Evolutionary conservation across 1,284 basidiomycete species (phyloP).

Genomic region (Peniophora sp.): DNA sequence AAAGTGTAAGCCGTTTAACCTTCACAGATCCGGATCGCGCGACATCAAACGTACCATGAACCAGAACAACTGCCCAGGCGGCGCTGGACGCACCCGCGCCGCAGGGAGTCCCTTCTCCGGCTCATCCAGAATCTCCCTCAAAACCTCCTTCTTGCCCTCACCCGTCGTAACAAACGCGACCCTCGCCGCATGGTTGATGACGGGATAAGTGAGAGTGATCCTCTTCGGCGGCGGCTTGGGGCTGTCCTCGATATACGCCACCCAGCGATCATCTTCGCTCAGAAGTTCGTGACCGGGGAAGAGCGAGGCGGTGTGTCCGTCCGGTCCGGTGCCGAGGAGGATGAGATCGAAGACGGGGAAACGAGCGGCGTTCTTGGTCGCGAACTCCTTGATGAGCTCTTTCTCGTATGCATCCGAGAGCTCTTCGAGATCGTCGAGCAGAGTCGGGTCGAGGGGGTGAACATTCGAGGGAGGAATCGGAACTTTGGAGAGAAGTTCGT

Average conservation of each 20-base stretch:
- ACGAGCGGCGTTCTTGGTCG: conserved; percentile 81
- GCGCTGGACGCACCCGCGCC: conserved; percentile 71
- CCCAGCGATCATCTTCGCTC: conserved; percentile 84
- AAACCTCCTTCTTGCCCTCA: conserved; percentile 75
- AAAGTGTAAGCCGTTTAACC: too few species aligned
- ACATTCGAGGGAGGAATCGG: conserved; percentile 76
- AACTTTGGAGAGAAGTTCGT: conserved; percentile 79
- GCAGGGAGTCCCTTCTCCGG: conserved; percentile 81
- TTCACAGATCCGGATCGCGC: too few species aligned
- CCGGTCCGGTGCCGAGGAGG: conserved; percentile 88
- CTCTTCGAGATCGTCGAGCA: conserved; percentile 80
- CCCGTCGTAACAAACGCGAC: conserved; percentile 88
- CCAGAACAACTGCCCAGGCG: conserved; percentile 86
- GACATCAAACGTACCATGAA: conserved; percentile 40
- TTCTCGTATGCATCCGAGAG: conserved; percentile 91
- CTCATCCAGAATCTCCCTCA: conserved; percentile 70
- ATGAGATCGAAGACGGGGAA: conserved; percentile 95
- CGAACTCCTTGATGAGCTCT: conserved; percentile 86
- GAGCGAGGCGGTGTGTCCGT: conserved; percentile 94
- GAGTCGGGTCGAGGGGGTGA: conserved; percentile 71
- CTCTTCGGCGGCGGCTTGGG: conserved; percentile 91
- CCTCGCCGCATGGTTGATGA: conserved; percentile 85
- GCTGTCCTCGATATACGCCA: conserved; percentile 87
- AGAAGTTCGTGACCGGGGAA: conserved; percentile 91
- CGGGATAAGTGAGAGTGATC: conserved; percentile 87